Conservation (phyloP, 805 yeast species). For the Candida adriatica region DNA sequence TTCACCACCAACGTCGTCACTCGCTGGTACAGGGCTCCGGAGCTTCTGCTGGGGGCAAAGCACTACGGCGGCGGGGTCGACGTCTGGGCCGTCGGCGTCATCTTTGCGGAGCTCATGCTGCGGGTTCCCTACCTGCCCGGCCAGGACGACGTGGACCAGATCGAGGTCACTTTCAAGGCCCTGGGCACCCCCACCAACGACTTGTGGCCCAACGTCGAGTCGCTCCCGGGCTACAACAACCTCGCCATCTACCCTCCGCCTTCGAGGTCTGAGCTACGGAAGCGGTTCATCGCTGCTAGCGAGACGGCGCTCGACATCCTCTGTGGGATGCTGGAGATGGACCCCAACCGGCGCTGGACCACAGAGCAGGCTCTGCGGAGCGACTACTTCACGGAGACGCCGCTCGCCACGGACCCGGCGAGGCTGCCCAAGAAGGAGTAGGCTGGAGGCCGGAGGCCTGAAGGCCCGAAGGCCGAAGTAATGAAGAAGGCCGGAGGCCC, state of each 20-base stretch:
- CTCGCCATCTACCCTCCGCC: constrained; percentile 79
- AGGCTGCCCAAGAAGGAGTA: constrained; percentile 48
- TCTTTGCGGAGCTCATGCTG: constrained; percentile 93
- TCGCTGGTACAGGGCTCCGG: constrained; percentile 97
- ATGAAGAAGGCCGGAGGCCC: too few relatives aligned
- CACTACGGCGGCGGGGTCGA: constrained; percentile 89
- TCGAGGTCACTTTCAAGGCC: constrained; percentile 91
- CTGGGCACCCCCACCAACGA: constrained; percentile 93
- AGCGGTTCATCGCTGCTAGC: constrained; percentile 85
- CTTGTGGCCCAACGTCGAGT: constrained; percentile 85
- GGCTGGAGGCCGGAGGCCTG: too few relatives aligned
- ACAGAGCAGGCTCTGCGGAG: constrained; percentile 58
- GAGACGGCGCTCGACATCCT: constrained; percentile 74
- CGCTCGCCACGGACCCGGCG: constrained; percentile 63
- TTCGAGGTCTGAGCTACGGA: constrained; percentile 68
- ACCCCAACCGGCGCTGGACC: constrained; percentile 68
- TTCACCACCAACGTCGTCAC: constrained; percentile 94
- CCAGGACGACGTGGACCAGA: constrained; percentile 79
- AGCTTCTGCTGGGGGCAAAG: constrained; percentile 77
- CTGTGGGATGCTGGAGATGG: constrained; percentile 64
- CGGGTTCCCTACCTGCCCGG: constrained; percentile 96
- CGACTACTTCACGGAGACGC: constrained; percentile 64
- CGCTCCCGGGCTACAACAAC: constrained; percentile 69
- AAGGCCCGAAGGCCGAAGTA: too few relatives aligned
- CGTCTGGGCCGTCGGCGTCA: constrained; percentile 94